Evolutionary conservation across 805 yeast genomes (phyloP).

Genomic region (Maudiozyma pseudohumilis): DNA sequence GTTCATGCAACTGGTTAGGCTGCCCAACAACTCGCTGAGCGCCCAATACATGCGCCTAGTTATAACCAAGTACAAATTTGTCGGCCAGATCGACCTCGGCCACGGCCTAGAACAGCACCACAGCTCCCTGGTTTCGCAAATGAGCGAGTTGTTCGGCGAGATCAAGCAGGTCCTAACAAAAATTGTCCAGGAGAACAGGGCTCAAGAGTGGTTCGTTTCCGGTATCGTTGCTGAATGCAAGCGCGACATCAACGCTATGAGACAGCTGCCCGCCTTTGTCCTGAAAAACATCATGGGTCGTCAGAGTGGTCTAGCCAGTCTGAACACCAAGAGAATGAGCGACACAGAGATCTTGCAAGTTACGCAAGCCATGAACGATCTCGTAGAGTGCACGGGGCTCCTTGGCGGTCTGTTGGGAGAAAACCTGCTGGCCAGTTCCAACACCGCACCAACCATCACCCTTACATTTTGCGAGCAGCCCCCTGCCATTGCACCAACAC

Average conservation of each 20-base stretch:
- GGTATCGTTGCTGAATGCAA: background rate
- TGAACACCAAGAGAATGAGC: background rate
- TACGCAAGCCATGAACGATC: constrained; percentile 17
- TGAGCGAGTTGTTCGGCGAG: background rate
- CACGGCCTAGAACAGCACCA: no score
- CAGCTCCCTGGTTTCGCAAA: background rate
- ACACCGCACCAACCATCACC: background rate
- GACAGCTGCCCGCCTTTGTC: background rate
- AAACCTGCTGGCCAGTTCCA: background rate
- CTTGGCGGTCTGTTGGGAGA: constrained; percentile 5
- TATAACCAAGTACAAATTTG: background rate
- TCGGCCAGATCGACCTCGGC: background rate
- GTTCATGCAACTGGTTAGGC: background rate
- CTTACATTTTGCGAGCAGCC: background rate
- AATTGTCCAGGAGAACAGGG: background rate
- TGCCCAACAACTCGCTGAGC: background rate
- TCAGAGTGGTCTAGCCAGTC: background rate
- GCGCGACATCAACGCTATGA: background rate
- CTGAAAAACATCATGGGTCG: background rate
- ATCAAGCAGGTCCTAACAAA: background rate
- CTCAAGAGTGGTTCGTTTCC: background rate
- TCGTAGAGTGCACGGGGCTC: constrained; percentile 21
- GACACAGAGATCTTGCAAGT: constrained; percentile 1
- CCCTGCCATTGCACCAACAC: background rate
- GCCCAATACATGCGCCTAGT: background rate